Evolutionary conservation across 257 asterid species (phyloP).

Genomic region (Euphrasia confusa): DNA sequence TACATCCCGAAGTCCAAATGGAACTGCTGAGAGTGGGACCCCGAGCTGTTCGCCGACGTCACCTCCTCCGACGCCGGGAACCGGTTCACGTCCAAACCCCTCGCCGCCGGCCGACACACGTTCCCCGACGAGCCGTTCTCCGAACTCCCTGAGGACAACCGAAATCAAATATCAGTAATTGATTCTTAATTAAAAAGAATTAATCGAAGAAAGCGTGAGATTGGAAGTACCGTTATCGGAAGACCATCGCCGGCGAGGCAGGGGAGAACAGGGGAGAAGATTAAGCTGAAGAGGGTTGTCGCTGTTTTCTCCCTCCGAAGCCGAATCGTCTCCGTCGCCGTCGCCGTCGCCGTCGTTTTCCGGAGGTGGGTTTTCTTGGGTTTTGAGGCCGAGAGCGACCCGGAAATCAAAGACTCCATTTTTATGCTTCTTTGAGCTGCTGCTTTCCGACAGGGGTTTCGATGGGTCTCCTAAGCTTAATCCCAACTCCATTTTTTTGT

Average conservation of each 20-base stretch:
- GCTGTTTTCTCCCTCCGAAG: not conserved
- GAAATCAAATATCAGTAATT: not conserved
- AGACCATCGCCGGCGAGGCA: slow-evolving; percentile 32
- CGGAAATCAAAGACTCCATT: slow-evolving; percentile 30
- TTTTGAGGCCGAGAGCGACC: slow-evolving; percentile 39
- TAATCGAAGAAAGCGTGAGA: not conserved
- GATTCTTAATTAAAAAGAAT: not conserved
- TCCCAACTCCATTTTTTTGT: slow-evolving; percentile 45
- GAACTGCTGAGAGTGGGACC: slow-evolving; percentile 30
- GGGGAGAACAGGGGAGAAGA: slow-evolving; percentile 39
- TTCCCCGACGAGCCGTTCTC: slow-evolving; percentile 62
- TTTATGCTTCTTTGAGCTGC: slow-evolving; percentile 2
- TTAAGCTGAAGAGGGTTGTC: slow-evolving; percentile 37
- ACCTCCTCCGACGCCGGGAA: slow-evolving; percentile 45
- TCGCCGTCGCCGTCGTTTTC: slow-evolving; percentile 12
- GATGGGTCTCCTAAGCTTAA: slow-evolving; percentile 48
- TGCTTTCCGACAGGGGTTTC: slow-evolving; percentile 25
- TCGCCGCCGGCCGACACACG: slow-evolving; percentile 28
- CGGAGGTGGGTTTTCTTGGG: slow-evolving; percentile 18
- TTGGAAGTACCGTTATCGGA: slow-evolving; percentile 43
- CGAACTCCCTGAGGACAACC: slow-evolving; percentile 42
- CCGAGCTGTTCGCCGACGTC: slow-evolving; percentile 51
- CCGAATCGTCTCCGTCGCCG: not conserved
- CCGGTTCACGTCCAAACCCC: slow-evolving; percentile 40
- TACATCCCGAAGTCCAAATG: slow-evolving; percentile 38